Evolutionary conservation across 2,329 filamentous ascomycete genomes (phyloP).

Genomic region (Tolypocladium nubicola): DNA sequence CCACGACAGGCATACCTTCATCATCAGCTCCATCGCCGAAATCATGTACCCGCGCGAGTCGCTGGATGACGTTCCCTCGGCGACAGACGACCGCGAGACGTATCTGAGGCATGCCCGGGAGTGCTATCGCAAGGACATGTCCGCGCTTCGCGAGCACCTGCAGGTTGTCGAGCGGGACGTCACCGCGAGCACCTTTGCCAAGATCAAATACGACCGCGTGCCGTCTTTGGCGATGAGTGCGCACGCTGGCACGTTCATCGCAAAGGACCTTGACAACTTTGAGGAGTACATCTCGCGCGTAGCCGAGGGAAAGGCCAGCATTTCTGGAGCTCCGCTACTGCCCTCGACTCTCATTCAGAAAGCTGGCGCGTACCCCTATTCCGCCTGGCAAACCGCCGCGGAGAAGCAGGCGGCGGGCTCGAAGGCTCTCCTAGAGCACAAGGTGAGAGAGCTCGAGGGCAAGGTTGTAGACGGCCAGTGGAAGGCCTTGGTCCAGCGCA

Average conservation of each 20-base stretch:
- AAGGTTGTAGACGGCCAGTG: conserved; percentile 40
- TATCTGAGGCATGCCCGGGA: conserved; percentile 46
- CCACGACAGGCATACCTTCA: conserved; percentile 48
- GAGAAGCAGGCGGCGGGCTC: not conserved
- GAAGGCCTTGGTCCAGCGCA: conserved; percentile 45
- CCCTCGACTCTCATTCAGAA: conserved; percentile 36
- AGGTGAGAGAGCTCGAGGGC: conserved; percentile 17
- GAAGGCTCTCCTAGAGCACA: conserved; percentile 13
- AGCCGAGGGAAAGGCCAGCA: conserved; percentile 32
- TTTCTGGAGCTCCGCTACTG: conserved; percentile 45
- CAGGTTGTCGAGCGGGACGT: conserved; percentile 43
- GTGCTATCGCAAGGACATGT: conserved; percentile 38
- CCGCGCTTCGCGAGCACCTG: conserved; percentile 41
- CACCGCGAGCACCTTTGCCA: conserved; percentile 29
- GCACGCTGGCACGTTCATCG: conserved; percentile 36
- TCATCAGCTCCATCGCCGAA: conserved; percentile 47
- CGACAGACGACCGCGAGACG: conserved; percentile 29
- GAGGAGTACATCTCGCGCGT: conserved; percentile 37
- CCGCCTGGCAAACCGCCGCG: not conserved
- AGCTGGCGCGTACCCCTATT: not conserved
- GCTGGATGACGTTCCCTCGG: conserved; percentile 17
- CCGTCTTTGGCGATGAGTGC: conserved; percentile 47
- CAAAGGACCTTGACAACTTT: conserved; percentile 40
- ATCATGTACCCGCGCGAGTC: conserved; percentile 30
- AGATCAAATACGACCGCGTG: conserved; percentile 46